Percentiles rank a stretch among this genome's conserved stretches.
Conservation (phyloP, 2,329 filamentous ascomycete genomes). For the Lasiodiplodia theobromae region DNA sequence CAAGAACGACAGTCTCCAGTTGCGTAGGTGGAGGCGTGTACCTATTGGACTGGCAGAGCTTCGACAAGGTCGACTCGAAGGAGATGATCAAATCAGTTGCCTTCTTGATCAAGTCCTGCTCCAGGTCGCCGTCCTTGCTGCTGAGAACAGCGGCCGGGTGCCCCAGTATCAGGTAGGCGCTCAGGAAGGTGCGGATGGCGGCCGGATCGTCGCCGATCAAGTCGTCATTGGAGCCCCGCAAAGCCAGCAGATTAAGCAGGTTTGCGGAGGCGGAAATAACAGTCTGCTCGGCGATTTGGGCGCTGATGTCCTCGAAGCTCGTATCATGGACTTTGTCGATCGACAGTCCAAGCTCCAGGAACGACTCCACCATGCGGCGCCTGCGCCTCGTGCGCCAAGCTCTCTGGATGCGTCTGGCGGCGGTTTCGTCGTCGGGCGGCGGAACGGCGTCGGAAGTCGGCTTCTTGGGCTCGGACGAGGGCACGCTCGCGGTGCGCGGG, state of each 20-base stretch:
- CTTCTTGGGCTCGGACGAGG: constrained; percentile 52
- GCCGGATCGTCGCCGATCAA: constrained; percentile 71
- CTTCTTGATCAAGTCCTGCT: constrained; percentile 77
- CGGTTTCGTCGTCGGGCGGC: constrained; percentile 64
- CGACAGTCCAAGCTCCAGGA: constrained; percentile 70
- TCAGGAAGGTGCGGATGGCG: constrained; percentile 76
- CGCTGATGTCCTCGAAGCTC: constrained; percentile 76
- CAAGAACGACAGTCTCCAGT: constrained; percentile 68
- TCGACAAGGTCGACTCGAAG: constrained; percentile 77
- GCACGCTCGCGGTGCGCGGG: constrained; percentile 64
- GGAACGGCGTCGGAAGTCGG: constrained; percentile 33
- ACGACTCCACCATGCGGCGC: constrained; percentile 68
- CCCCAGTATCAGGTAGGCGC: constrained; percentile 79
- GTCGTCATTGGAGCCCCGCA: constrained; percentile 67
- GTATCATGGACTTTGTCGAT: constrained; percentile 74
- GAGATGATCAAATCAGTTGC: constrained; percentile 77
- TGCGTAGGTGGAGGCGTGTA: constrained; percentile 71
- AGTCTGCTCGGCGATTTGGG: constrained; percentile 70
- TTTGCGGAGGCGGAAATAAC: constrained; percentile 71
- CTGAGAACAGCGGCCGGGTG: constrained; percentile 80
- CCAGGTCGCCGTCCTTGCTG: constrained; percentile 73
- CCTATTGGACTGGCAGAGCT: constrained; percentile 70
- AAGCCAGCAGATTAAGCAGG: constrained; percentile 72
- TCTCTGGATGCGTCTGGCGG: constrained; percentile 71
- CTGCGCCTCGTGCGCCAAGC: constrained; percentile 71